A percentile compares a stretch with the other conserved stretches of the same genome.
These are phyloP conservation scores for Trichosporon faecale DNA, from an alignment of 1,284 basidiomycete species.

Conservation along the genomic window DNA sequence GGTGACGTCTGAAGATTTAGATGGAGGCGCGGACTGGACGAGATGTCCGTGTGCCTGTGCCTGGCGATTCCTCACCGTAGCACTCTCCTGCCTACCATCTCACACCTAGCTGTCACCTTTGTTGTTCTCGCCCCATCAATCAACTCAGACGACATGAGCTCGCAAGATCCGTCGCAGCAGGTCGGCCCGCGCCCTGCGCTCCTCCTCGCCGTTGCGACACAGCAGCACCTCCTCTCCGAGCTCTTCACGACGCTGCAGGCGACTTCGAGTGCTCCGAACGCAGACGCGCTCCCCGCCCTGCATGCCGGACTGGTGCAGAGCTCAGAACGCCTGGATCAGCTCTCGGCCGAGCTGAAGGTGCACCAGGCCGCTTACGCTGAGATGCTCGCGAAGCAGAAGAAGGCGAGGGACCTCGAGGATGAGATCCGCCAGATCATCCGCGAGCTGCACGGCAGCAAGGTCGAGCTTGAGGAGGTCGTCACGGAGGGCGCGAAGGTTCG, in stretches of 20 bases:
- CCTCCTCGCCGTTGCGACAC: slow-evolving; percentile 40
- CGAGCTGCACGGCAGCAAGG: slow-evolving; percentile 32
- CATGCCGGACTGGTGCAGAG: slow-evolving; percentile 28
- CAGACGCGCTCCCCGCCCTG: slow-evolving; percentile 19
- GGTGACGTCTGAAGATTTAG: slow-evolving; percentile 9
- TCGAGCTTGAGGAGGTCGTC: slow-evolving; percentile 39
- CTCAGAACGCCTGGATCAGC: slow-evolving; percentile 27
- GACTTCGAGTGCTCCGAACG: not conserved
- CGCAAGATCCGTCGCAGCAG: slow-evolving; percentile 4
- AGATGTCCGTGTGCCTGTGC: slow-evolving; percentile 12
- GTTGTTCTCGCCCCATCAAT: slow-evolving; percentile 6
- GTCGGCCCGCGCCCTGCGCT: slow-evolving; percentile 33
- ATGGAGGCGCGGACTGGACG: not conserved
- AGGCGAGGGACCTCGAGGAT: slow-evolving; percentile 35
- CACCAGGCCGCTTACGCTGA: slow-evolving; percentile 37
- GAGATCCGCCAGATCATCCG: slow-evolving; percentile 28
- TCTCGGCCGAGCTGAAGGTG: slow-evolving; percentile 29
- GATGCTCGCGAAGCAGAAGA: slow-evolving; percentile 29
- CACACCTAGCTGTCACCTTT: not conserved
- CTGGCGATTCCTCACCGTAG: not conserved
- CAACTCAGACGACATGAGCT: not conserved
- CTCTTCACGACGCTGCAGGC: slow-evolving; percentile 34
- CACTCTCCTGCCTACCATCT: not conserved
- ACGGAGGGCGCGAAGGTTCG: slow-evolving; percentile 26
- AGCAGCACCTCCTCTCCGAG: slow-evolving; percentile 37